Evolutionary conservation across 2,329 filamentous ascomycete genomes (phyloP).

Genomic region (Xylariaceae sp.): DNA sequence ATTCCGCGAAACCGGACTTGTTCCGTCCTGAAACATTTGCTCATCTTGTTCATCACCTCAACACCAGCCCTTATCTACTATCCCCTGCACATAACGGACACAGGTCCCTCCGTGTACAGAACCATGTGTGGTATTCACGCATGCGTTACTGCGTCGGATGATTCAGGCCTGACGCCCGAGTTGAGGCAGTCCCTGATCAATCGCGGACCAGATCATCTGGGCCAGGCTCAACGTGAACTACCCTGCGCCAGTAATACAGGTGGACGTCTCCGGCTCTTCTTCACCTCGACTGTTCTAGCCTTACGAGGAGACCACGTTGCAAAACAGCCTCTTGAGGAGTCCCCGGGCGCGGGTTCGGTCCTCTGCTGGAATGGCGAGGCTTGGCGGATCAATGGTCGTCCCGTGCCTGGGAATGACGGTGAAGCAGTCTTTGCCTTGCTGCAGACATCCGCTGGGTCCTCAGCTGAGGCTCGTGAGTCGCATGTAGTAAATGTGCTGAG

Average conservation of each 20-base stretch:
- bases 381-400: conserved; percentile 62
- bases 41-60: not conserved
- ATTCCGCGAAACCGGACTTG: too few relatives aligned
- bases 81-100: too few relatives aligned
- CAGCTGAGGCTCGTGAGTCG: conserved; percentile 23
- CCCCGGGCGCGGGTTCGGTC: conserved; percentile 48
- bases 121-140: conserved; percentile 59
- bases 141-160: conserved; percentile 36
- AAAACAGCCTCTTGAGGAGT: conserved; percentile 65
- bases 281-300: conserved; percentile 83
- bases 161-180: conserved; percentile 30
- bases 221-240: conserved; percentile 33
- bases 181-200: conserved; percentile 45
- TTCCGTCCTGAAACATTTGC: not conserved
- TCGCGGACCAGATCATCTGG: conserved; percentile 56
- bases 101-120: not conserved
- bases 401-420: conserved; percentile 73
- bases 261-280: conserved; percentile 36
- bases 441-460: conserved; percentile 24
- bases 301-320: conserved; percentile 71
- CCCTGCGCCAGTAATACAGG: conserved; percentile 20
- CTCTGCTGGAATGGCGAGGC: conserved; percentile 98
- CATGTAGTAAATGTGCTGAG: conserved; percentile 50
- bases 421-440: conserved; percentile 56
- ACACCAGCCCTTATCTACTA: too few relatives aligned